phyloP scores from a whole-genome alignment of 2,329 filamentous ascomycete species.

The Colletotrichum chlorophyti region DNA sequence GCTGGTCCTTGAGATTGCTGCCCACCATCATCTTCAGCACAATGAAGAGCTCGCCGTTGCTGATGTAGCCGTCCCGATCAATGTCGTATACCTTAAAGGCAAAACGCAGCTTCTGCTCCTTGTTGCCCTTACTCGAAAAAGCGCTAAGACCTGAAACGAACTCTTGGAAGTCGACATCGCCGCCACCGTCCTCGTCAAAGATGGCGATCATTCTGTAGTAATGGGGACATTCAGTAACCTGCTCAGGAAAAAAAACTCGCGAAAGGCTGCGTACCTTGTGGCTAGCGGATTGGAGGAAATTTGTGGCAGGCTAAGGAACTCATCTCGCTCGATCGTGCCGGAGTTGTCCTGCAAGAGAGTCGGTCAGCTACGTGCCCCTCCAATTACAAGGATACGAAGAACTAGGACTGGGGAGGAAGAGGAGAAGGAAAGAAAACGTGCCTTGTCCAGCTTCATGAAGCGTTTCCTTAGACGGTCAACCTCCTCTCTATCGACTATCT shows the following conservation, averaged over 20 bases:
- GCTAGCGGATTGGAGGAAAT: constrained; percentile 97
- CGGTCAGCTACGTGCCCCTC: constrained; percentile 10
- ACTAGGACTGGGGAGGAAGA: background rate
- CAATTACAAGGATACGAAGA: background rate
- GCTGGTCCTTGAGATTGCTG: constrained; percentile 98
- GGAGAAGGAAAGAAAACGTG: constrained; percentile 45
- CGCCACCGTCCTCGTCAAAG: constrained; percentile 97
- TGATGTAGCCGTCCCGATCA: constrained; percentile 97
- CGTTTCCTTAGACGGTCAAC: constrained; percentile 94
- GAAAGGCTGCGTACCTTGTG: constrained; percentile 69
- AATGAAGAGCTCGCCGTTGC: constrained; percentile 98
- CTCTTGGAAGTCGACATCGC: constrained; percentile 98
- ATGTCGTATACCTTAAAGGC: constrained; percentile 99
- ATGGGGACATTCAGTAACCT: background rate
- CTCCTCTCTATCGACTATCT: constrained; percentile 90
- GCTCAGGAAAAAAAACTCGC: too few relatives aligned
- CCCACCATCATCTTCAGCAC: constrained; percentile 99
- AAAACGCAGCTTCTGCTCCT: constrained; percentile 97
- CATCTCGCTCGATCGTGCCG: constrained; percentile 96
- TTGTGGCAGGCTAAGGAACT: constrained; percentile 95
- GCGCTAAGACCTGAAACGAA: constrained; percentile 95
- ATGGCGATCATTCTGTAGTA: constrained; percentile 90
- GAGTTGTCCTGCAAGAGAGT: constrained; percentile 79
- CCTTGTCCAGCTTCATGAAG: constrained; percentile 99
- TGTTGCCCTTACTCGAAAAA: constrained; percentile 98